Evolutionary conservation across 371 early-diverging fungal species (phyloP), one percentile per base, ranked within the genome.

Genomic region (Mucor lusitanicus): DNA sequence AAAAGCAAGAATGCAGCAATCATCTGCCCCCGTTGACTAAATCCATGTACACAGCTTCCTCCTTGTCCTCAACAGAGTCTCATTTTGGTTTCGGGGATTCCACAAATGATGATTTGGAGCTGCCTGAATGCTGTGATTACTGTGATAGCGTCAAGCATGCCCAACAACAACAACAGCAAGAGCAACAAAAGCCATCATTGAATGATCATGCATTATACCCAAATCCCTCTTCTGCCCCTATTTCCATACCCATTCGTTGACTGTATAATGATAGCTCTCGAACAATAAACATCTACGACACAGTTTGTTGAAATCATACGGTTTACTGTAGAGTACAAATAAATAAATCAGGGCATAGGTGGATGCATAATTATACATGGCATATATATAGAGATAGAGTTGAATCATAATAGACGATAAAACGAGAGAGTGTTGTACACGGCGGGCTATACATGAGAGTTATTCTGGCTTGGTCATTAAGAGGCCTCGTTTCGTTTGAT

Each of bases 381-480:
- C 15, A 13, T 37, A 37, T 13, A 37, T 13, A 40, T 13, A 40
- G 0, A 5, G 40, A 40, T 1, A 37, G 3, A 3, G 40, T 17
- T 40, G 40, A 17, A 1, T 37, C 53, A 50, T 50, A 21, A 1
- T 19, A 19, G 23, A 21, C 9, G 46, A 46, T 40, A 40, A 40
- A 40, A 40, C 40, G 40, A 40, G 17, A 40, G 40, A 30, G 30
- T 30, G n/a, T n/a, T n/a, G n/a, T n/a, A n/a, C n/a, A n/a, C n/a
- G n/a, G n/a, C n/a, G n/a, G n/a, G n/a, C n/a, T n/a, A n/a, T 33
- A 9, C 15, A 59, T 28, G 12, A 15, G 30, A 30, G 30, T 28
- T 37, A 69, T 46, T 69, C 62, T 21, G 63, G 61, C 61, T 53
- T 68, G 11, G 72, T 68, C 72, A 72, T 72, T 35, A 68, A 64